A percentile compares a stretch with the other conserved stretches of the same genome.
Evolutionary conservation across 345 rosid genomes (phyloP).

Genomic region (Eucalyptus polybractea): DNA sequence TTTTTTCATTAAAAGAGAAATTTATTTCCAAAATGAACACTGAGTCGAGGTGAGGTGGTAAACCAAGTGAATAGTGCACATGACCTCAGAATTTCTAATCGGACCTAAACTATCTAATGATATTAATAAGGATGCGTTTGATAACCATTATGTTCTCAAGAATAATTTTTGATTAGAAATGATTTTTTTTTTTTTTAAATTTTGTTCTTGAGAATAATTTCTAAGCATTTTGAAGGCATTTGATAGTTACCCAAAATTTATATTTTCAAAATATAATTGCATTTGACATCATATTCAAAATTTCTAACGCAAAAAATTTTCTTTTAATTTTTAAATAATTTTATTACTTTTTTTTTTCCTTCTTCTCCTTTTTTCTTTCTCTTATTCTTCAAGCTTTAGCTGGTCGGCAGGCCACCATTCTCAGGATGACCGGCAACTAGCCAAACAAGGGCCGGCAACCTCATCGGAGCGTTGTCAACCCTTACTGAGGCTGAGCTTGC

Average conservation of each 20-base stretch:
- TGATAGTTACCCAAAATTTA: no score
- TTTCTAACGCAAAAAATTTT: fast-evolving
- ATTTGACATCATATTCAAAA: fast-evolving
- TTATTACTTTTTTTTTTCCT: no score
- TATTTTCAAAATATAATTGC: no score
- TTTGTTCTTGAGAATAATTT: fast-evolving
- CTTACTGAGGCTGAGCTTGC: no score
- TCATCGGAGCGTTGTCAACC: fast-evolving
- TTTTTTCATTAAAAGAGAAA: neutral
- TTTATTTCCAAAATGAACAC: neutral
- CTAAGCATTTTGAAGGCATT: no score
- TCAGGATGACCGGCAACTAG: fast-evolving
- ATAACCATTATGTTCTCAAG: fast-evolving
- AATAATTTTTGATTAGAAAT: no score
- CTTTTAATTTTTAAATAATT: no score
- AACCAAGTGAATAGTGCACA: neutral
- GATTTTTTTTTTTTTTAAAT: no score
- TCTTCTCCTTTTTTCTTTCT: no score
- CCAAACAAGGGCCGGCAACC: fast-evolving
- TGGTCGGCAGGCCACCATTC: fast-evolving
- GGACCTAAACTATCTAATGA: neutral
- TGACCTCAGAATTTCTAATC: neutral
- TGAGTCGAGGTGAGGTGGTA: neutral
- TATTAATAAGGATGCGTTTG: neutral
- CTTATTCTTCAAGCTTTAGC: no score